Evolutionary conservation across 164 flowering plant species (phyloP).

Genomic region (Magnolia officinalis): DNA sequence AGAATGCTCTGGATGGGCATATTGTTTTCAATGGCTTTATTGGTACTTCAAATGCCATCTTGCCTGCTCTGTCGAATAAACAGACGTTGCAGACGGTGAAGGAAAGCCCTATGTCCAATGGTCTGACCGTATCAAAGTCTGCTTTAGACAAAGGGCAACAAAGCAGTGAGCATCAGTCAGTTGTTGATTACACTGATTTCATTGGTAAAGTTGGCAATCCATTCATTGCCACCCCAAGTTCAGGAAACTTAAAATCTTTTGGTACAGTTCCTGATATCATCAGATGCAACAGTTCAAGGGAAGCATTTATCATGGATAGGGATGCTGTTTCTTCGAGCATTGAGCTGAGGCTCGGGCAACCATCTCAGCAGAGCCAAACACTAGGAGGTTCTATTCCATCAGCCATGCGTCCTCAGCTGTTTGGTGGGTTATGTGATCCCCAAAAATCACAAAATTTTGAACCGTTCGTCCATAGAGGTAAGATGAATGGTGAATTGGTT

Average conservation of each 20-base stretch:
- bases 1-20: constrained; percentile 2
- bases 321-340: constrained; percentile 41
- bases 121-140: constrained; percentile 19
- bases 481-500: constrained; percentile 9
- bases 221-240: constrained; percentile 13
- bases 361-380: constrained; percentile 38
- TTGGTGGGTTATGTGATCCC: constrained; percentile 16
- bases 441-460: constrained; percentile 22
- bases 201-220: constrained; percentile 23
- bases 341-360: constrained; percentile 75
- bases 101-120: constrained; percentile 18
- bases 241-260: constrained; percentile 19
- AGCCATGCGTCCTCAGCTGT: constrained; percentile 19
- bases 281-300: constrained; percentile 16
- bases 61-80: constrained; percentile 14
- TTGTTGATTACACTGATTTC: constrained; percentile 23
- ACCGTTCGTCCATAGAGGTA: constrained; percentile 35
- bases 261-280: constrained; percentile 16
- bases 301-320: constrained; percentile 19
- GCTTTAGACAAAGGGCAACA: constrained; percentile 14
- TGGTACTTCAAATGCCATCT: constrained; percentile 17
- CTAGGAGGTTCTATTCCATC: constrained; percentile 22
- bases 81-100: constrained; percentile 12
- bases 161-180: constrained; percentile 25
- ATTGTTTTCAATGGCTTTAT: constrained; percentile 19